Conservation (phyloP, 345 rosid species). For the Bruguiera parviflora region DNA sequence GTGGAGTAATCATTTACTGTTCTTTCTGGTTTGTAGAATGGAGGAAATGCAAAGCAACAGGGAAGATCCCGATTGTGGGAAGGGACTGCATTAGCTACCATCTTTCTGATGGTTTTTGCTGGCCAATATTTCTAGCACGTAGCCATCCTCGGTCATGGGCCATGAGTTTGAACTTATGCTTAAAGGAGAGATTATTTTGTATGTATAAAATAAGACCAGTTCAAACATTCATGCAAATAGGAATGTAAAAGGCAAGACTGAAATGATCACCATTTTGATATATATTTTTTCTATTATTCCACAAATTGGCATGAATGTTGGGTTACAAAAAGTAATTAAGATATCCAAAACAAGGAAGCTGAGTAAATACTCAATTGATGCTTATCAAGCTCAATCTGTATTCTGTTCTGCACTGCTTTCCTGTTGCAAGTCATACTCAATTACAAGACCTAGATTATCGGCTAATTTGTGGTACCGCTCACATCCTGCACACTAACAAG, state of each 20-base stretch:
- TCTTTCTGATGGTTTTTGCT: conserved; percentile 48
- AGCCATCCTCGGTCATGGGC: conserved; percentile 19
- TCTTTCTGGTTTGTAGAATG: conserved; percentile 47
- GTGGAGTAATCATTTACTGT: conserved; percentile 5
- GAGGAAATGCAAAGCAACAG: conserved; percentile 46
- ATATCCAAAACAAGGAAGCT: conserved; percentile 7
- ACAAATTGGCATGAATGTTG: conserved; percentile 13
- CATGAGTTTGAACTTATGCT: conserved; percentile 10
- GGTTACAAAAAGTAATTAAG: conserved; percentile 10
- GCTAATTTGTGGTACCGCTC: conserved; percentile 78
- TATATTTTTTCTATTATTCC: conserved; percentile 18
- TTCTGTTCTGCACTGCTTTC: conserved; percentile 34
- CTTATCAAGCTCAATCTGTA: conserved; percentile 42
- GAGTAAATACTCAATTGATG: conserved; percentile 3
- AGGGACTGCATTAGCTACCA: conserved; percentile 40
- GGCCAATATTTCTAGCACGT: conserved; percentile 31
- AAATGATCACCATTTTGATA: conserved; percentile 23
- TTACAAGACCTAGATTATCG: conserved; percentile 83
- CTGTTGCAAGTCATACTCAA: conserved; percentile 72
- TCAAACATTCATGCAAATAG: conserved; percentile 24
- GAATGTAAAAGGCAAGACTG: conserved; percentile 15
- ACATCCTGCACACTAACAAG: conserved; percentile 83
- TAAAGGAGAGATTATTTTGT: conserved; percentile 21
- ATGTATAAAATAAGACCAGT: conserved; percentile 22
- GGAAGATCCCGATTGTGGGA: conserved; percentile 48